Conservation (phyloP, 2,329 filamentous ascomycete species). For the Sclerotinia subarctica region DNA sequence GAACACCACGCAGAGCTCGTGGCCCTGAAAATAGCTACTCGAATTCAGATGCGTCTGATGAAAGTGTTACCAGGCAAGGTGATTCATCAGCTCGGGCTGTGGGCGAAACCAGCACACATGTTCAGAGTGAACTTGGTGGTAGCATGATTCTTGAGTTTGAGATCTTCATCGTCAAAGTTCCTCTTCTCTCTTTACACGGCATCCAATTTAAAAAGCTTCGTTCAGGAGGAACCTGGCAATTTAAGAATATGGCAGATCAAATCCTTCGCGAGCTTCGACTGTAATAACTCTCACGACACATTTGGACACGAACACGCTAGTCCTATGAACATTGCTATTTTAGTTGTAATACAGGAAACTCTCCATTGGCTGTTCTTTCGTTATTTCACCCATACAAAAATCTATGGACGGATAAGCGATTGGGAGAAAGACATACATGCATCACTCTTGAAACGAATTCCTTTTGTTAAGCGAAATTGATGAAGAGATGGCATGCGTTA, state of each 20-base stretch:
- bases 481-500: conserved; percentile 14
- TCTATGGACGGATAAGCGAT: neutral
- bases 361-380: neutral
- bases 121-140: conserved; percentile 82
- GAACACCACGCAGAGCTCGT: conserved; percentile 42
- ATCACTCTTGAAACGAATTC: conserved; percentile 16
- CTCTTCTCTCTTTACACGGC: conserved; percentile 84
- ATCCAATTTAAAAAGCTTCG: conserved; percentile 94
- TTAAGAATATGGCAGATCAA: conserved; percentile 96
- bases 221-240: conserved; percentile 94
- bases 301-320: neutral
- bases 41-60: conserved; percentile 82
- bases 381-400: neutral
- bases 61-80: conserved; percentile 60
- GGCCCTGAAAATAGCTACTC: conserved; percentile 68
- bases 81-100: conserved; percentile 58
- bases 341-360: conserved; percentile 1
- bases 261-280: conserved; percentile 84
- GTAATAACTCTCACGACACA: neutral
- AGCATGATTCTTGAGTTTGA: conserved; percentile 88
- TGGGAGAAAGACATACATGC: neutral
- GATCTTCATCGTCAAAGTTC: conserved; percentile 96
- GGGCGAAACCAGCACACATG: conserved; percentile 87
- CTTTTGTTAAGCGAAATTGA: conserved; percentile 13
- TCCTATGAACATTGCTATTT: neutral